phyloP scores from a whole-genome alignment of 768 basidiomycete species.

The Hygrocybe coccinea region DNA sequence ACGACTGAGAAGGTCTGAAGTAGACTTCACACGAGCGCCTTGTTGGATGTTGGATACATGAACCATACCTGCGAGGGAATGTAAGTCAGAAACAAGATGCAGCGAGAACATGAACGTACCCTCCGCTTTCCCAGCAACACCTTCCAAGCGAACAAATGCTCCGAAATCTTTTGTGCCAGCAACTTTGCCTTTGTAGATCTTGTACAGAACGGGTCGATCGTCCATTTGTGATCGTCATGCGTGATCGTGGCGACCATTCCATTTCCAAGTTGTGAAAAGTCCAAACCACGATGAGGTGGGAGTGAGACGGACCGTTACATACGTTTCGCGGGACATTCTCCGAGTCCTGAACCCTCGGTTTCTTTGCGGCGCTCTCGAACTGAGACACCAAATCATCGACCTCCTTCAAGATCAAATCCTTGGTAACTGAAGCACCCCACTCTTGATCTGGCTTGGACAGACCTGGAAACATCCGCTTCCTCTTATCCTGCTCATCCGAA shows the following conservation, averaged over 20 bases:
- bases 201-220: constrained; percentile 83
- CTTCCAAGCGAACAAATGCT: constrained; percentile 88
- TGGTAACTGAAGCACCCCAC: constrained; percentile 46
- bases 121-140: constrained; percentile 78
- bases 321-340: constrained; percentile 55
- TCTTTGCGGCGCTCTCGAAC: constrained; percentile 43
- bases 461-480: constrained; percentile 85
- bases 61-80: background rate
- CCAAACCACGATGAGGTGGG: too few relatives aligned
- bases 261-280: too few relatives aligned
- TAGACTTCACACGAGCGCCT: constrained; percentile 28
- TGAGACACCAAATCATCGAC: constrained; percentile 80
- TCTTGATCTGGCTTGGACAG: constrained; percentile 78
- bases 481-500: constrained; percentile 63
- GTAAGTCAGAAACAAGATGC: background rate
- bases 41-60: constrained; percentile 51
- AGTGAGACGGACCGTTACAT: constrained; percentile 53
- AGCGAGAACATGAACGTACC: constrained; percentile 48
- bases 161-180: constrained; percentile 91
- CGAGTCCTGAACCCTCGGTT: constrained; percentile 39
- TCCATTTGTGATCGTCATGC: constrained; percentile 50
- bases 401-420: constrained; percentile 83
- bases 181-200: constrained; percentile 88
- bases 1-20: too few relatives aligned
- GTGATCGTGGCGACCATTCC: too few relatives aligned